Base-by-base conservation (phyloP, 2,329 filamentous ascomycete species). In the Camptophora hylomeconis region DNA sequence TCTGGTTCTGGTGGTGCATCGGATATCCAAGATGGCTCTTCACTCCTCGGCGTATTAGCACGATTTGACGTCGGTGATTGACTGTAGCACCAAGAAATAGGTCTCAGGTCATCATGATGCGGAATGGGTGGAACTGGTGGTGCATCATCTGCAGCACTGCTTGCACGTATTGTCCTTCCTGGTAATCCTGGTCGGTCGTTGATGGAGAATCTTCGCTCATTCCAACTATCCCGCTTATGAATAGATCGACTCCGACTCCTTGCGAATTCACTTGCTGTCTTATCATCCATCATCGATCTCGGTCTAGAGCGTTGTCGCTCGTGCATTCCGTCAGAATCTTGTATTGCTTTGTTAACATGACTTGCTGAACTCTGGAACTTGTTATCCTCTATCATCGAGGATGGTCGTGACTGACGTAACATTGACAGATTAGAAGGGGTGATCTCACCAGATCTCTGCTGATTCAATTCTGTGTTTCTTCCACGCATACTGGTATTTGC, bases 181-280 rank as follows among this genome's bases (percentile, higher is more conserved):
- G 42, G 38, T 27, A 43, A 36, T 17, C 40, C 40, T 24, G 37
- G 36, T 32, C 40, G 33, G 20, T 43, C 42, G 16, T 45, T 41
- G 26, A 42, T 40, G 7, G 33, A 40, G n/a, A 25, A 17, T 15
- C 23, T 33, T 22, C 36, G 33, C 10, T 30, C 16, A 17, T 25
- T 17, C 7, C 14, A 16, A 15, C 17, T 22, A 7, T 32, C 32
- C 15, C 33, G 36, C 22, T 41, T 34, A 17, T 33, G 29, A 16
- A 31, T 28, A 8, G 38, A 32, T 16, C 33, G 26, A 18, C 40
- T 39, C 23, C 40, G 32, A n/a, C 21, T 12, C 15, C 33, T 31
- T 2, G 39, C 31, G 15, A 42, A 14, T 12, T 42, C 31, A 16
- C 30, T 28, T 12, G 40, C 39, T 7, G 39, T 28, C 18, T 33